Conservation (phyloP, 805 yeast species). For the Kodamaea kaohsiungensis region DNA sequence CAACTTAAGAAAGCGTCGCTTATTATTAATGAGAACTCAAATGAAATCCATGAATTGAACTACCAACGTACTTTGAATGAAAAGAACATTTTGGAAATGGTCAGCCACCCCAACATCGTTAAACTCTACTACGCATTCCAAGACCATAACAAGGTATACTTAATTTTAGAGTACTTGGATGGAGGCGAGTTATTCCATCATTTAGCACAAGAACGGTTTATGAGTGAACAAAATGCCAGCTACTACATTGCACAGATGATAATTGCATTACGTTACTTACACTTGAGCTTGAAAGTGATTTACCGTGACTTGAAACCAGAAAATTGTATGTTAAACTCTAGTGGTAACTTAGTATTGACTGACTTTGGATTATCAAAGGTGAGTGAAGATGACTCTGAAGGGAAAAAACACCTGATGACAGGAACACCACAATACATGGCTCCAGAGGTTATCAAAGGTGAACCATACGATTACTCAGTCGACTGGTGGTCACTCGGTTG, state of each 20-base stretch:
- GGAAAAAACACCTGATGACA: conserved; percentile 32
- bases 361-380: conserved; percentile 47
- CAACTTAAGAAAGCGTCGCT: conserved; percentile 42
- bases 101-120: conserved; percentile 46
- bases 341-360: conserved; percentile 44
- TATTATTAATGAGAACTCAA: conserved; percentile 32
- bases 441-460: conserved; percentile 45
- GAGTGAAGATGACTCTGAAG: conserved; percentile 18
- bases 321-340: conserved; percentile 44
- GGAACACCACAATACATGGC: conserved; percentile 52
- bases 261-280: conserved; percentile 41
- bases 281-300: conserved; percentile 37
- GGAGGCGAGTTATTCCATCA: conserved; percentile 50
- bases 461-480: conserved; percentile 41
- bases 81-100: conserved; percentile 40
- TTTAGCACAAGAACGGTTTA: conserved; percentile 25
- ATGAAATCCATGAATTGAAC: conserved; percentile 33
- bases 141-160: conserved; percentile 43
- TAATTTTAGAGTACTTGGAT: conserved; percentile 44
- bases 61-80: conserved; percentile 43
- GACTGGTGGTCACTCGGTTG: conserved; percentile 53
- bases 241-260: conserved; percentile 46
- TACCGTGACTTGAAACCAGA: conserved; percentile 48
- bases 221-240: conserved; percentile 38
- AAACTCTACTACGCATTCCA: conserved; percentile 47